Conservation (phyloP, 805 yeast genomes). For the Cephaloascus albidus region DNA sequence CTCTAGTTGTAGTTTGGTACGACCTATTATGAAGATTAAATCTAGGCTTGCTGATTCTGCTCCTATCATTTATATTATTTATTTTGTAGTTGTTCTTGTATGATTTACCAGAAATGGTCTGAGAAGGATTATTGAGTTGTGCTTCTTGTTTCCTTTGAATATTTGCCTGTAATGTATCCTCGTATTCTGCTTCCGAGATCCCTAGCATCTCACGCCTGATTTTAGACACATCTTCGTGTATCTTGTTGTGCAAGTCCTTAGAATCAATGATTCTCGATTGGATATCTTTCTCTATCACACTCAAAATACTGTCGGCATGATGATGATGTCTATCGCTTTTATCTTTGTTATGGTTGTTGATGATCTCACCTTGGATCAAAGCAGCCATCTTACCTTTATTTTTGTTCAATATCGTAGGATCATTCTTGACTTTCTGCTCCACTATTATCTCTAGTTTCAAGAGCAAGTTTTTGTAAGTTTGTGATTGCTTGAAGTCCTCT, state of each 20-base stretch:
- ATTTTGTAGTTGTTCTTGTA: constrained; percentile 19
- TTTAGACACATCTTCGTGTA: constrained; percentile 22
- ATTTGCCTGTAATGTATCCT: constrained; percentile 7
- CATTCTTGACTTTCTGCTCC: constrained; percentile 34
- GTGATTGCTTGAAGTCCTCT: constrained; percentile 30
- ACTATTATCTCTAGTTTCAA: constrained; percentile 30
- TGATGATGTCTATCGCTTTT: background rate
- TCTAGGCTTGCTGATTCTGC: constrained; percentile 21
- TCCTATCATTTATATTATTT: constrained; percentile 10
- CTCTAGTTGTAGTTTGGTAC: constrained; percentile 2
- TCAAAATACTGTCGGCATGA: constrained; percentile 12
- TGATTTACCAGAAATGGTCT: constrained; percentile 5
- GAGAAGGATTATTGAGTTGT: constrained; percentile 6
- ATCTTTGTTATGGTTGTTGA: constrained; percentile 10
- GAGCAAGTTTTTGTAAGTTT: constrained; percentile 28
- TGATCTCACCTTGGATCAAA: constrained; percentile 40
- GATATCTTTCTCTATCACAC: constrained; percentile 33
- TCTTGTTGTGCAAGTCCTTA: constrained; percentile 23
- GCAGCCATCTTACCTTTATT: constrained; percentile 45
- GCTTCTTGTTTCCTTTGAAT: constrained; percentile 7
- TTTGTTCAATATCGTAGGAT: constrained; percentile 35
- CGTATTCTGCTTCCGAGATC: constrained; percentile 29
- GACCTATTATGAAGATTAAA: constrained; percentile 12
- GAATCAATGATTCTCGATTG: constrained; percentile 33
- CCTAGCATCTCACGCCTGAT: constrained; percentile 21